Conservation (phyloP, 306 rosid species). For the Castanea mollissima region DNA sequence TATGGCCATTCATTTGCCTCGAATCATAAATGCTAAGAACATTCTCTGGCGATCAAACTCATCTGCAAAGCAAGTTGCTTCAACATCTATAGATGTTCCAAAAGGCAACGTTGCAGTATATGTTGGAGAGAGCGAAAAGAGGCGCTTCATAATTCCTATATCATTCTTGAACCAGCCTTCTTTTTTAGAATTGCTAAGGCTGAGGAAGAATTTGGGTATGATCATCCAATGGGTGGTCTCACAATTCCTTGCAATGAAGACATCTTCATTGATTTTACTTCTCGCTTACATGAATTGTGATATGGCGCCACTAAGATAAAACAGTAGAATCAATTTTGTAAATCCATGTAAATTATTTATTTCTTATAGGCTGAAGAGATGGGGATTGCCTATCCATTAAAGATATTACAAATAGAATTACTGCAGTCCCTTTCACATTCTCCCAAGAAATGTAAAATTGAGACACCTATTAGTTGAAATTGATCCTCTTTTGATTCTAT, state of each 20-base stretch:
- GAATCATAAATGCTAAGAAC: slow-evolving; percentile 13
- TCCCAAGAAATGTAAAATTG: too few relatives aligned
- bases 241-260: slow-evolving; percentile 48
- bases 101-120: slow-evolving; percentile 46
- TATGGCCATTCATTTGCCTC: slow-evolving; percentile 26
- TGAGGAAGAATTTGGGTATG: slow-evolving; percentile 48
- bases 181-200: slow-evolving; percentile 38
- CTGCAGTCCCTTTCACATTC: too few relatives aligned
- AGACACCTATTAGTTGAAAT: too few relatives aligned
- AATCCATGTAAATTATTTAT: too few relatives aligned
- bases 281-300: slow-evolving; percentile 1
- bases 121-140: slow-evolving; percentile 41
- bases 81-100: slow-evolving; percentile 30
- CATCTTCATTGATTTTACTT: slow-evolving; percentile 30
- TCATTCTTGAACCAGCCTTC: slow-evolving; percentile 39
- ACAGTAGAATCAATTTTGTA: too few relatives aligned
- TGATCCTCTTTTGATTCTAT: too few relatives aligned
- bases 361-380: too few relatives aligned
- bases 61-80: not conserved
- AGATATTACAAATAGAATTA: too few relatives aligned
- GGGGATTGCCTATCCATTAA: too few relatives aligned
- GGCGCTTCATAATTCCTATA: slow-evolving; percentile 39
- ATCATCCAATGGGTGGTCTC: slow-evolving; percentile 60
- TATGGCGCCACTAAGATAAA: too few relatives aligned
- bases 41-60: not conserved